phyloP scores from a whole-genome alignment of 1,139 yeast species.

The Hyphopichia buzzinii region DNA sequence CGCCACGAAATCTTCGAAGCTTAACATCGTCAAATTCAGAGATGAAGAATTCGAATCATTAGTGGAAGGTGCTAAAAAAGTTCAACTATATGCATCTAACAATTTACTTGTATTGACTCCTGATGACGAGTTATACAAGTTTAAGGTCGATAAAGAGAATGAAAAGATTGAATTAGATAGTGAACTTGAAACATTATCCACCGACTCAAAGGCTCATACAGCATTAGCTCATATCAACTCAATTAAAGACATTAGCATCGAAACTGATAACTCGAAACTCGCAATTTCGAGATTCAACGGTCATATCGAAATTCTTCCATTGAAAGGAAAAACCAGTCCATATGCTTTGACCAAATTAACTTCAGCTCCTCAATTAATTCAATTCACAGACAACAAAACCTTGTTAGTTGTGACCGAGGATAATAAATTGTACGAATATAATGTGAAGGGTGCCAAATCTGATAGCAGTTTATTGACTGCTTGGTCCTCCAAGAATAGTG shows the following conservation, averaged over 20 bases:
- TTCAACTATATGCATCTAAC: conserved; percentile 41
- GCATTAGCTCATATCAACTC: conserved; percentile 36
- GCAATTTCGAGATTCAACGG: conserved; percentile 68
- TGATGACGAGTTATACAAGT: conserved; percentile 60
- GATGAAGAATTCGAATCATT: conserved; percentile 46
- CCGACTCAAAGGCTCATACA: conserved; percentile 16
- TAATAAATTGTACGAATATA: conserved; percentile 70
- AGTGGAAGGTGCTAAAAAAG: conserved; percentile 56
- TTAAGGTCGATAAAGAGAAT: conserved; percentile 34
- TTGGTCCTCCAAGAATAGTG: conserved; percentile 82
- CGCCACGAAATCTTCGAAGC: conserved; percentile 31
- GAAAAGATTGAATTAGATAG: conserved; percentile 31
- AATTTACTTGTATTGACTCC: conserved; percentile 58
- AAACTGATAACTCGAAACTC: conserved; percentile 41
- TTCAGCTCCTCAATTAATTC: conserved; percentile 60
- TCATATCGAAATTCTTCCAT: conserved; percentile 52
- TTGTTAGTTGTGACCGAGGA: conserved; percentile 71
- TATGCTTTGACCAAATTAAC: conserved; percentile 50
- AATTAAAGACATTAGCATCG: conserved; percentile 51
- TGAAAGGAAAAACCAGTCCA: conserved; percentile 15
- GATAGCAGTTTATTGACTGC: conserved; percentile 49
- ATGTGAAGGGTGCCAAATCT: conserved; percentile 18
- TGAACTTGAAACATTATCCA: conserved; percentile 38
- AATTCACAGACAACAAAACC: conserved; percentile 50
- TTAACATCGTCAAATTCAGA: conserved; percentile 52